Conservation (phyloP, 2,329 filamentous ascomycete genomes). For the Trichoderma pleuroti region DNA sequence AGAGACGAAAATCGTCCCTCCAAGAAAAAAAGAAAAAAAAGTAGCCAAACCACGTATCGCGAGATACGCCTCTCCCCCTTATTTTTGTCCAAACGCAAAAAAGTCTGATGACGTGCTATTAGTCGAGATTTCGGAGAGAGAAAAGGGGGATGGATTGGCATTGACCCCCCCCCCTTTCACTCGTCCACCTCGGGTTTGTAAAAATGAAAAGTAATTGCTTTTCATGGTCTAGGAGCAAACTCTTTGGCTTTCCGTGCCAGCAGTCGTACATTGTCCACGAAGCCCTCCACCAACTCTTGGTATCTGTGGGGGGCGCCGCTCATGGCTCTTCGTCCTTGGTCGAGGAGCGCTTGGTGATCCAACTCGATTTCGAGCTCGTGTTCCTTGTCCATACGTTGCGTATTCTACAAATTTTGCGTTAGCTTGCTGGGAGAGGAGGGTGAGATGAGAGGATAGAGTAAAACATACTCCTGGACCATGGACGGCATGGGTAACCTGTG, state of each 20-base stretch:
- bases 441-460: neutral
- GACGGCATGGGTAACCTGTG: constrained; percentile 67
- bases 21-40: neutral
- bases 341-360: constrained; percentile 57
- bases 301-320: constrained; percentile 56
- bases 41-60: neutral
- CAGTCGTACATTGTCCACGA: constrained; percentile 69
- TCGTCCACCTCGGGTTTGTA: neutral
- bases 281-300: constrained; percentile 64
- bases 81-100: neutral
- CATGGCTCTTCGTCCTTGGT: constrained; percentile 59
- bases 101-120: neutral
- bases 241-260: constrained; percentile 47
- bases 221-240: constrained; percentile 21
- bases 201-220: neutral
- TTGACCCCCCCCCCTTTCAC: neutral
- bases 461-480: constrained; percentile 38
- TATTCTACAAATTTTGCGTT: constrained; percentile 32
- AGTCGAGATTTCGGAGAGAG: neutral
- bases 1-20: neutral
- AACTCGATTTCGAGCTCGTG: constrained; percentile 82
- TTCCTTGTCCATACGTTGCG: constrained; percentile 54
- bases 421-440: neutral
- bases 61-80: neutral
- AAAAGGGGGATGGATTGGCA: neutral